phyloP scores from a whole-genome alignment of 1,139 yeast species.

The Trichomonascaceae sp. region DNA sequence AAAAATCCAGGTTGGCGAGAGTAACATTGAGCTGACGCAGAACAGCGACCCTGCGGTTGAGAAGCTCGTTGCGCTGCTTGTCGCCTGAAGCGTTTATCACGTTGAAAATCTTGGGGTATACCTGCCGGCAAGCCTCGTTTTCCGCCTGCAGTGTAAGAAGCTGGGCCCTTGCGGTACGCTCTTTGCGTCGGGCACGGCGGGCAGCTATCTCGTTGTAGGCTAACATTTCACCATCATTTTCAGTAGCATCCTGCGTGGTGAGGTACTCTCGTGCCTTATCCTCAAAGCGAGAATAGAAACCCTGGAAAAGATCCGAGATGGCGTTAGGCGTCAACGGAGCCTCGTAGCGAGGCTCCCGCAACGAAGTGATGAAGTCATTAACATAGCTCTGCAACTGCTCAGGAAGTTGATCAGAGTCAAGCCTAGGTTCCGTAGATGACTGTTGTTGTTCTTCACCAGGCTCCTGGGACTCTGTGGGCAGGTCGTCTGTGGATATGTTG shows the following conservation, averaged over 20 bases:
- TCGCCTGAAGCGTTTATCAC: slow-evolving; percentile 17
- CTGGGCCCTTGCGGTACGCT: slow-evolving; percentile 16
- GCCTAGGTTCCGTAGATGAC: no score
- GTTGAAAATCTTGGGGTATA: slow-evolving; percentile 28
- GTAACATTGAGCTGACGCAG: slow-evolving; percentile 17
- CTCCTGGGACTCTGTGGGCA: slow-evolving; percentile 23
- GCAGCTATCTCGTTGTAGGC: slow-evolving; percentile 24
- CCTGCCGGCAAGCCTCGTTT: slow-evolving; percentile 28
- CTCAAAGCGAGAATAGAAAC: slow-evolving; percentile 33
- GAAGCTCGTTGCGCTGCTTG: slow-evolving; percentile 13
- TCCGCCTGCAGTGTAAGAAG: slow-evolving; percentile 29
- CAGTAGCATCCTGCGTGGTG: slow-evolving; percentile 7
- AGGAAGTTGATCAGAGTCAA: slow-evolving; percentile 1
- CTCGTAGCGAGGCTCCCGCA: slow-evolving; percentile 43
- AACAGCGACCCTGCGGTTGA: slow-evolving; percentile 18
- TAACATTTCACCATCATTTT: slow-evolving; percentile 17
- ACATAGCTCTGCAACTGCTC: slow-evolving; percentile 13
- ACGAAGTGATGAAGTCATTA: slow-evolving; percentile 34
- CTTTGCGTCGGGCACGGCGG: slow-evolving; percentile 16
- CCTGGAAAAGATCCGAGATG: slow-evolving; percentile 39
- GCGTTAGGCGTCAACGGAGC: slow-evolving; percentile 41
- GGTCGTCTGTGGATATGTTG: slow-evolving; percentile 3
- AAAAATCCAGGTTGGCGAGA: slow-evolving; percentile 16
- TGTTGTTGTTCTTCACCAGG: no score
- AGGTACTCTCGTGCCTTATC: slow-evolving; percentile 17